Base-by-base conservation (phyloP, 768 basidiomycete species). In the Psilocybe azurescens region DNA sequence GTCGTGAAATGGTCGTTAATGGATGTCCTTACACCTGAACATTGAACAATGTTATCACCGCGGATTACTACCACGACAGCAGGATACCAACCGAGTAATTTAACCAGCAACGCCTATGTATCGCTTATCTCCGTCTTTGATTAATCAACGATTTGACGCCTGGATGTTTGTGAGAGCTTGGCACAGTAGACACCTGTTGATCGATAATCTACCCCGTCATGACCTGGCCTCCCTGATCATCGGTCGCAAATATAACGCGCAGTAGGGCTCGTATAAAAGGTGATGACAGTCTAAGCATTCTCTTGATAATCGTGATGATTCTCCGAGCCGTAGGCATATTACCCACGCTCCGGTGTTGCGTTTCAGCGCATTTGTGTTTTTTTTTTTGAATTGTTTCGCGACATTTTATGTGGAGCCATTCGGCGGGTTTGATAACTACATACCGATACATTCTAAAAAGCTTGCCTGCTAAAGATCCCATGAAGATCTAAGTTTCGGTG, bases 91-190 rank as follows among this genome's bases (percentile, higher is more conserved):
- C 9, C 38, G 41, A n/a, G 41, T 16, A 44, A 44, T 11, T 11
- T 11, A 44, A 44, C 41, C n/a, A 44, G 14, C 41, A 44, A 30
- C 29, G 50, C 50, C 28, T 32, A 52, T 13, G 30, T 49, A 4
- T 52, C 29, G 28, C 50, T 52, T 52, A 52, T 52, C 50, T 52
- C 50, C 50, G 50, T 52, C 9, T 29, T 52, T 52, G 50, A 52
- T 52, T 29, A 52, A 16, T 44, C 41, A 52, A 30, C 8, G 50
- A 32, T 52, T 29, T 16, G 50, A 29, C 30, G 30, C 30, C 28
- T 52, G 3, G 50, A 52, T 52, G 50, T 29, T 30, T 52, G 28
- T 52, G 14, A 52, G 50, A 30, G 29, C 50, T 52, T 52, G 28
- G 50, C 14, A 52, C 11, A 29, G 41, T 44, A 44, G 41, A 44